Conservation (phyloP, 208 protist genomes). For the Leishmania guyanensis region DNA sequence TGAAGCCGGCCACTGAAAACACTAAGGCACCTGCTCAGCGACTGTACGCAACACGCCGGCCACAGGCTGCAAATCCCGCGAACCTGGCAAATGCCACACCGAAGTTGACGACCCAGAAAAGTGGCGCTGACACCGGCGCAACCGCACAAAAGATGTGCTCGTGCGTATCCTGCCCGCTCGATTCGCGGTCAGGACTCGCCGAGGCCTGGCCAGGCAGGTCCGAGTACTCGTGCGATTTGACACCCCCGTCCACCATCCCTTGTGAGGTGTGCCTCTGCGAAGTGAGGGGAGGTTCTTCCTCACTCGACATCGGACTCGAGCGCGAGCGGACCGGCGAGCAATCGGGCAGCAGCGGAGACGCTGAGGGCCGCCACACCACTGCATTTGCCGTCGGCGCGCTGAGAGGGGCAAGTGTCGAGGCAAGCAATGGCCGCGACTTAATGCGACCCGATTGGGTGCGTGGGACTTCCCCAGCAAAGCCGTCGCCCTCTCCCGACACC, state of each 20-base stretch:
- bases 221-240: slow-evolving; percentile 9
- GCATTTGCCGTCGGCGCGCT: slow-evolving; percentile 14
- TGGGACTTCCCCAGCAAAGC: slow-evolving; percentile 12
- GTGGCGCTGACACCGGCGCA: background rate
- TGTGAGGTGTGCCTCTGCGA: slow-evolving; percentile 4
- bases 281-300: background rate
- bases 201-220: slow-evolving; percentile 8
- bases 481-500: background rate
- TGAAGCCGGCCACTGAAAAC: background rate
- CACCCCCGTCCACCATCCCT: slow-evolving; percentile 12
- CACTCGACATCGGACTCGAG: background rate
- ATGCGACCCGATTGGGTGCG: slow-evolving; percentile 8
- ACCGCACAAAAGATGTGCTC: background rate
- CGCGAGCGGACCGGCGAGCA: background rate
- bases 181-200: background rate
- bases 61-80: background rate
- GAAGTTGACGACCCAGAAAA: background rate
- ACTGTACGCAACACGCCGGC: slow-evolving; percentile 20
- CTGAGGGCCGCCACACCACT: slow-evolving; percentile 32
- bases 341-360: background rate
- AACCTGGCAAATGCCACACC: background rate
- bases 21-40: background rate
- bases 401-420: background rate
- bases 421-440: too few relatives aligned
- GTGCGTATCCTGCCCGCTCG: background rate